Evolutionary conservation across 805 yeast genomes (phyloP).

Genomic region (Candida alai): DNA sequence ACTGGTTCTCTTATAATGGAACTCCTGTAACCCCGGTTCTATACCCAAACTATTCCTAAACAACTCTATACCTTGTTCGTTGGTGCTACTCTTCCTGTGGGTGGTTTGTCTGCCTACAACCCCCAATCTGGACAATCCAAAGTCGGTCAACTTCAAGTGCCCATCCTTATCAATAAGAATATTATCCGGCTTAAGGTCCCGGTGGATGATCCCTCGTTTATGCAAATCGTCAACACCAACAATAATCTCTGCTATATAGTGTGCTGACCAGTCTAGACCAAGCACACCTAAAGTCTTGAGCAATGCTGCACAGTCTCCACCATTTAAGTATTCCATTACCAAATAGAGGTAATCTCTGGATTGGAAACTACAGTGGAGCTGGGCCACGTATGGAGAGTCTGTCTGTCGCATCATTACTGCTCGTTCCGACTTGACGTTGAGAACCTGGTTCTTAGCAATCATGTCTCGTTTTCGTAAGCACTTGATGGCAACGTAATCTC

Average conservation of each 20-base stretch:
- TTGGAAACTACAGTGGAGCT: conserved; percentile 83
- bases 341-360: conserved; percentile 79
- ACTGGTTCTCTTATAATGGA: conserved; percentile 29
- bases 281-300: conserved; percentile 76
- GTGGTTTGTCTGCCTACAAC: conserved; percentile 72
- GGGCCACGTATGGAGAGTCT: conserved; percentile 90
- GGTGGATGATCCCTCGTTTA: conserved; percentile 82
- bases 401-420: conserved; percentile 98
- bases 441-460: conserved; percentile 95
- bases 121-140: conserved; percentile 90
- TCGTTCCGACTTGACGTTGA: conserved; percentile 90
- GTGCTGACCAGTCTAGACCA: conserved; percentile 81
- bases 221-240: conserved; percentile 91
- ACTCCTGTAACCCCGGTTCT: conserved; percentile 26
- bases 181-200: conserved; percentile 95
- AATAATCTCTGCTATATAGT: conserved; percentile 85
- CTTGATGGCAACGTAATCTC: conserved; percentile 94
- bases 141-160: conserved; percentile 89
- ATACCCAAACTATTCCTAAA: conserved; percentile 22
- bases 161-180: conserved; percentile 81
- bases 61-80: conserved; percentile 40
- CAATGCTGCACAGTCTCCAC: conserved; percentile 92
- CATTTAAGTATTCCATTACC: conserved; percentile 95
- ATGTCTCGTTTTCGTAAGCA: conserved; percentile 88
- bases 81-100: conserved; percentile 39